Evolutionary conservation across 257 asterid genomes (phyloP), one percentile per base, ranked within the genome.

Genomic region (Solanum chilense): DNA sequence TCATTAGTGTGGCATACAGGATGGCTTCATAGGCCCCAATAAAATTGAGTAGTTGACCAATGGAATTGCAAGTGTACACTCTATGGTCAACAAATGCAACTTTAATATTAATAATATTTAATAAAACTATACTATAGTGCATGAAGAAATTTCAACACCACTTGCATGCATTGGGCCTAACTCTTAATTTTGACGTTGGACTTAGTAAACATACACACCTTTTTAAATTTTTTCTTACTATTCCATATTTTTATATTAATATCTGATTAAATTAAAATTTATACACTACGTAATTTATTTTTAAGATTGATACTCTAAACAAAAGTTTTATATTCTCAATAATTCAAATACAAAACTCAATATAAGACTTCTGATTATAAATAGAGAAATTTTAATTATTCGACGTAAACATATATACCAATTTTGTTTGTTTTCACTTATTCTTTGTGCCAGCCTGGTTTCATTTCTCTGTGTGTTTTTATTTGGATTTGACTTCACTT

Each of bases 71-170:
- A 47, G 42, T 47, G 27, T 47, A 33, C 42, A 47, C 44, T 60
- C 25, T 60, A n/a, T 87, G 85, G 95, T 94, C 96, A 91, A 92
- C 95, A 94, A 94, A 91, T 91, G 86, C 96, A 88, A 91, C 95
- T 93, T 88, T 91, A 86, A 75, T 41, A 42, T 29, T 20, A 14
- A 3, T 25, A 20, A 20, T 11, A 37, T 35, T 76, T 76, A 76
- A 23, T 41, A 41, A 76, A 77, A 77, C 35, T 39, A 75, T 69
- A 44, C 5, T 37, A 74, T 6, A 41, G 41, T 29, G 83, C 71
- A 16, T 75, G 70, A 42, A 20, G 60, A 56, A 12, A 49, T 60
- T 41, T 52, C 84, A 15, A n/a, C 87, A 47, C 88, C 58, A 58
- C 86, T 87, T 89, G 90, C 60, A 86, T 10, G 87, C 71, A 45